These are phyloP conservation scores for Biscogniauxia mediterranea DNA, from an alignment of 2,329 filamentous ascomycete genomes.

Conservation along the genomic window DNA sequence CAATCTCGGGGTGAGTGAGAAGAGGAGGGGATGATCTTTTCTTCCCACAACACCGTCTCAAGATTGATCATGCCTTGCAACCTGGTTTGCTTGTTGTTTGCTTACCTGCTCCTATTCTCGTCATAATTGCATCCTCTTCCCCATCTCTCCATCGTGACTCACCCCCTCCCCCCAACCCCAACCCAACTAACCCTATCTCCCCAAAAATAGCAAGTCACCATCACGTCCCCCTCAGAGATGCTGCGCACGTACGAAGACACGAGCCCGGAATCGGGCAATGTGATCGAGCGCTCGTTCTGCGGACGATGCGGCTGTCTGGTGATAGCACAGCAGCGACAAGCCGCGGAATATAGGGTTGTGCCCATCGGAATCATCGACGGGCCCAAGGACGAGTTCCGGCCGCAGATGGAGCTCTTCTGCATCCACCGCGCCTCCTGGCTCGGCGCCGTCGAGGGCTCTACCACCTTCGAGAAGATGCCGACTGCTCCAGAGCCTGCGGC, in stretches of 20 bases:
- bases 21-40: not conserved
- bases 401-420: constrained; percentile 16
- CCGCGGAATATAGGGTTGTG: constrained; percentile 4
- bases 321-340: not conserved
- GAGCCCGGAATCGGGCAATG: constrained; percentile 17
- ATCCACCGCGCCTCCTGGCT: constrained; percentile 14
- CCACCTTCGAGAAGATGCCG: constrained; percentile 10
- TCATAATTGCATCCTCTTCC: no score
- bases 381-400: constrained; percentile 16
- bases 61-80: no score
- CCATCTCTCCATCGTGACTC: not conserved
- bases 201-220: no score
- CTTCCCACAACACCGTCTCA: no score
- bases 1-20: constrained; percentile 16
- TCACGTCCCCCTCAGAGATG: constrained; percentile 1
- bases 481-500: no score
- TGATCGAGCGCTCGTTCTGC: constrained; percentile 23
- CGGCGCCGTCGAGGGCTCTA: constrained; percentile 3
- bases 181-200: no score
- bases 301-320: constrained; percentile 20
- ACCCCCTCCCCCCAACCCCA: not conserved
- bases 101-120: no score
- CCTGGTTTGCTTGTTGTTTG: not conserved
- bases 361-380: constrained; percentile 26
- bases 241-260: constrained; percentile 18